Evolutionary conservation across 495 filamentous ascomycete species (phyloP).

Genomic region (Halenospora varia): DNA sequence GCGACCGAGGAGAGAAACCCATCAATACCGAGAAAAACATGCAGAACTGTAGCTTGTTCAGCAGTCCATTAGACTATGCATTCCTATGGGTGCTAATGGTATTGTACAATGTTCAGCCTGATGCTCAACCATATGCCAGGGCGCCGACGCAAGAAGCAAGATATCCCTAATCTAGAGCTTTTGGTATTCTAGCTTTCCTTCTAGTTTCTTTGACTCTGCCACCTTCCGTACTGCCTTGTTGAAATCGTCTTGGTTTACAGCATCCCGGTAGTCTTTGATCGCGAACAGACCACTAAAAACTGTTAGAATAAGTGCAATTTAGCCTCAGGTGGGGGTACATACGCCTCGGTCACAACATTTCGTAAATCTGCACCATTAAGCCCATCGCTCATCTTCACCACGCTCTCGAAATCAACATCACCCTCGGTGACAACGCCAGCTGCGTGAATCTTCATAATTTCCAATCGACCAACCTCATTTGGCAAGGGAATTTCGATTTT

Average conservation of each 20-base stretch:
- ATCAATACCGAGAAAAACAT: too few species aligned
- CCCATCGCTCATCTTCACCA: constrained; percentile 99
- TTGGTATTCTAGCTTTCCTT: constrained; percentile 96
- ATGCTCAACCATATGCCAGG: constrained; percentile 19
- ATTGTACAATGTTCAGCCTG: constrained; percentile 20
- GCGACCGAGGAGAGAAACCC: too few species aligned
- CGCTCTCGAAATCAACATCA: constrained; percentile 98
- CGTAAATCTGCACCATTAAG: constrained; percentile 96
- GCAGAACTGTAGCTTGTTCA: background rate
- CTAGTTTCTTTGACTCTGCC: constrained; percentile 94
- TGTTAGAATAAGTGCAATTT: constrained; percentile 14
- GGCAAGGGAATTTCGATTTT: constrained; percentile 99
- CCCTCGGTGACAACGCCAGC: constrained; percentile 82
- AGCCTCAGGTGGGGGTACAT: constrained; percentile 36
- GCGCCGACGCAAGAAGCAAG: constrained; percentile 20
- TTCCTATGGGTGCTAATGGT: constrained; percentile 7
- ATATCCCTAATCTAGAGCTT: constrained; percentile 62
- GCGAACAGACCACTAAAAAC: constrained; percentile 77
- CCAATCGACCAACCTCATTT: constrained; percentile 96
- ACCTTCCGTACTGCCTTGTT: constrained; percentile 98
- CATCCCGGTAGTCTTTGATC: constrained; percentile 94
- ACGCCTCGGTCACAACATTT: constrained; percentile 99
- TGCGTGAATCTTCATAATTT: constrained; percentile 98
- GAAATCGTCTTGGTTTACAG: constrained; percentile 97
- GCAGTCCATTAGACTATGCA: too few species aligned